A percentile compares a stretch with the other conserved stretches of the same genome.
phyloP scores from a whole-genome alignment of 2,329 filamentous ascomycete species.

The Mycosphaerella sp. region DNA sequence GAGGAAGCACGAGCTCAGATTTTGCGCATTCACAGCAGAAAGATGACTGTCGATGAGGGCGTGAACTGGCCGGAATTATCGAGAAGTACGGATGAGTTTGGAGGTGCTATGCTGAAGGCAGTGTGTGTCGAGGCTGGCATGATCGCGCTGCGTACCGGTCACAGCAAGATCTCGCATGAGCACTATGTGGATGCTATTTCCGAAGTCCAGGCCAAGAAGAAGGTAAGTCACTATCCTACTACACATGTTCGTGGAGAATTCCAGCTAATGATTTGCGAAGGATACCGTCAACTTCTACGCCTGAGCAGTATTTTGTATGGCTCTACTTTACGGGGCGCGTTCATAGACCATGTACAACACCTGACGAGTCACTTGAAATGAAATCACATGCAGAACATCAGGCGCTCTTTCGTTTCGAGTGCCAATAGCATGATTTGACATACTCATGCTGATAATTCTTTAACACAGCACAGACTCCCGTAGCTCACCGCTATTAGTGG shows the following conservation, averaged over 20 bases:
- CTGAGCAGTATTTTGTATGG: conserved; percentile 20
- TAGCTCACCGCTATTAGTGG: too few relatives aligned
- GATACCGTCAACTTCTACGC: conserved; percentile 37
- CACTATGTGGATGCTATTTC: conserved; percentile 98
- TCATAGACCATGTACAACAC: conserved; percentile 19
- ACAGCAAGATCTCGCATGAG: conserved; percentile 95
- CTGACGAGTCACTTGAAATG: background rate
- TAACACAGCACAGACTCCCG: too few relatives aligned
- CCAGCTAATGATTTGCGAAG: conserved; percentile 18
- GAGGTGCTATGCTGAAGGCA: conserved; percentile 94
- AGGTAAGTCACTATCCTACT: conserved; percentile 43
- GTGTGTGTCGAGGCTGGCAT: conserved; percentile 99
- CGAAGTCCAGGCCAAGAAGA: conserved; percentile 94
- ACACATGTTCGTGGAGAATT: background rate
- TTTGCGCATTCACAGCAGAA: conserved; percentile 91
- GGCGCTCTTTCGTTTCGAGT: background rate
- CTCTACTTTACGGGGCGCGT: background rate
- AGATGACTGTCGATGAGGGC: conserved; percentile 90
- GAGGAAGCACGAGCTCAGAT: conserved; percentile 97
- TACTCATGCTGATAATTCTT: too few relatives aligned
- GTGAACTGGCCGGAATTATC: conserved; percentile 97
- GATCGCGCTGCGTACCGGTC: conserved; percentile 91
- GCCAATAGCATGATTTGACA: background rate
- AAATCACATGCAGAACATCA: background rate
- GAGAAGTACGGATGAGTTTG: conserved; percentile 96